phyloP scores from a whole-genome alignment of 306 rosid species.

The Dalbergia cochinchinensis region DNA sequence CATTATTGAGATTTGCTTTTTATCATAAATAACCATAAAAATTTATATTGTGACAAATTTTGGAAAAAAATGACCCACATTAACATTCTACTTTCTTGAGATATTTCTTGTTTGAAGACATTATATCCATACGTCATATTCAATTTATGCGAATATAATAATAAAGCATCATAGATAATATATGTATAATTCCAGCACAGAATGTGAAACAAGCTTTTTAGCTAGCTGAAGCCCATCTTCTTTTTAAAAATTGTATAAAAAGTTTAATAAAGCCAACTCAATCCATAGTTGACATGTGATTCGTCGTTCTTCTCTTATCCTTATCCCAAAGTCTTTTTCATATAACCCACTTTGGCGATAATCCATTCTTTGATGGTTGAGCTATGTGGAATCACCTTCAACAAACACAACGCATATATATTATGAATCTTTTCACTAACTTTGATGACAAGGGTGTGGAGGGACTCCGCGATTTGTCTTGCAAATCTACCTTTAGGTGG shows the following conservation, averaged over 20 bases:
- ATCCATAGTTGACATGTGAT: slow-evolving; percentile 28
- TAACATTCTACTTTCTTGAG: background rate
- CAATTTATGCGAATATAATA: background rate
- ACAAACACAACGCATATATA: slow-evolving; percentile 8
- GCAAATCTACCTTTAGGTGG: slow-evolving; percentile 16
- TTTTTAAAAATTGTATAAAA: slow-evolving; percentile 9
- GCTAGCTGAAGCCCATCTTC: slow-evolving; percentile 43
- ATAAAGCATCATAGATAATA: background rate
- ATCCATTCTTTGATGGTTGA: background rate
- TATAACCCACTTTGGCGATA: background rate
- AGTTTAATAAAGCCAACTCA: slow-evolving; percentile 19
- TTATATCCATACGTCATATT: background rate
- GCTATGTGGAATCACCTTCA: slow-evolving; percentile 5
- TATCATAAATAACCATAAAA: too few relatives aligned
- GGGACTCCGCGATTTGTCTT: background rate
- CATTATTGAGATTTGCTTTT: too few relatives aligned
- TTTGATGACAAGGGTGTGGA: slow-evolving; percentile 13
- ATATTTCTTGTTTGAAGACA: background rate
- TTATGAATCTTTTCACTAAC: slow-evolving; percentile 13
- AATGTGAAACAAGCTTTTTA: slow-evolving; percentile 33
- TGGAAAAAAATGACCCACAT: too few relatives aligned
- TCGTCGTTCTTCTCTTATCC: slow-evolving; percentile 19
- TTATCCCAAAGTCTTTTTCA: slow-evolving; percentile 21
- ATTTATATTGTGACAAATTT: too few relatives aligned
- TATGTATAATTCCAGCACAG: background rate